Conservation (phyloP, 1,139 yeast genomes). For the Wickerhamiella infanticola region DNA sequence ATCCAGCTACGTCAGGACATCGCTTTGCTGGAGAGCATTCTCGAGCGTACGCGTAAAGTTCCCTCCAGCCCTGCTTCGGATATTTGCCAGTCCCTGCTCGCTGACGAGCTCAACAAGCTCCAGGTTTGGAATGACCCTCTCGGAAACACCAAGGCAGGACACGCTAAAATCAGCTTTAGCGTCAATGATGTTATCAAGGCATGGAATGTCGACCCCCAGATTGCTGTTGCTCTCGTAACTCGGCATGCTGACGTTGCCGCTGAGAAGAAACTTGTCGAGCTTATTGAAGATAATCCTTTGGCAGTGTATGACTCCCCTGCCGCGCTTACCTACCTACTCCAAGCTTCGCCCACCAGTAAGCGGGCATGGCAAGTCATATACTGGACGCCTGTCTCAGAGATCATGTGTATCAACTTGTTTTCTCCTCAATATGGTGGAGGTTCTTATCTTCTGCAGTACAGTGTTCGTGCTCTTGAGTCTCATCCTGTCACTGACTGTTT, state of each 20-base stretch:
- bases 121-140: constrained; percentile 71
- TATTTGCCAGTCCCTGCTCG: constrained; percentile 45
- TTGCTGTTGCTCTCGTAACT: constrained; percentile 57
- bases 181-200: constrained; percentile 32
- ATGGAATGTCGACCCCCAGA: constrained; percentile 50
- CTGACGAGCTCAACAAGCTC: constrained; percentile 58
- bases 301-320: constrained; percentile 46
- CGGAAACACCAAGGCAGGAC: constrained; percentile 14
- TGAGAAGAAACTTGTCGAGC: constrained; percentile 29
- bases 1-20: constrained; percentile 58
- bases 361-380: constrained; percentile 33
- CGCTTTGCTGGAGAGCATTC: constrained; percentile 30
- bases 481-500: constrained; percentile 83
- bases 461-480: constrained; percentile 77
- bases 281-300: constrained; percentile 43
- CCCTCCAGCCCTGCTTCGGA: constrained; percentile 5
- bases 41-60: constrained; percentile 3
- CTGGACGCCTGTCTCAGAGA: constrained; percentile 69
- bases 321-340: constrained; percentile 34
- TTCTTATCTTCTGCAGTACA: constrained; percentile 63
- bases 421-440: constrained; percentile 58
- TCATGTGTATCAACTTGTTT: constrained; percentile 74
- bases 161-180: constrained; percentile 2
- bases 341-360: constrained; percentile 4
- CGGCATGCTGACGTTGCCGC: constrained; percentile 31